These are phyloP conservation scores for Aspergillus awamori DNA, from an alignment of 2,329 filamentous ascomycete species.

Conservation along the genomic window DNA sequence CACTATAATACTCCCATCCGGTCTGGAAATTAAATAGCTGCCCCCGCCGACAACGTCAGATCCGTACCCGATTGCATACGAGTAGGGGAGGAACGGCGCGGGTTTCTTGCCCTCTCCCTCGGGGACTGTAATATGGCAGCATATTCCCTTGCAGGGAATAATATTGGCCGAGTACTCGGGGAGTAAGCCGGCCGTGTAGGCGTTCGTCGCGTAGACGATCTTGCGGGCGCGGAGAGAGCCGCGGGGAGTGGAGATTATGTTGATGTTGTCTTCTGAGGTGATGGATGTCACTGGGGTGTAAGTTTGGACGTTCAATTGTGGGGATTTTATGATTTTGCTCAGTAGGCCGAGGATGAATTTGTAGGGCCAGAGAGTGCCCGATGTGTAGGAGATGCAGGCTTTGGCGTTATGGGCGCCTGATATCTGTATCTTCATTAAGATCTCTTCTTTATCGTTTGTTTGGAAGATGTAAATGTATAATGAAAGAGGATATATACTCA, in stretches of 20 bases:
- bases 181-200: constrained; percentile 75
- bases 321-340: constrained; percentile 55
- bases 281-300: constrained; percentile 50
- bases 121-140: constrained; percentile 39
- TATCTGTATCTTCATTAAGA: constrained; percentile 22
- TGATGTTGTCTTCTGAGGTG: constrained; percentile 40
- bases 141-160: constrained; percentile 71
- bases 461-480: background rate
- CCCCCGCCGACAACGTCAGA: constrained; percentile 55
- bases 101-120: constrained; percentile 20
- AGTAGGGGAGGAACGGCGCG: constrained; percentile 46
- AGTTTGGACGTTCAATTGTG: constrained; percentile 57
- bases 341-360: constrained; percentile 77
- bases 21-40: constrained; percentile 64
- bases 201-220: constrained; percentile 82
- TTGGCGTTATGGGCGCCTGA: constrained; percentile 47
- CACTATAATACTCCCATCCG: constrained; percentile 60
- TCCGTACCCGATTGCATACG: constrained; percentile 59
- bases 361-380: constrained; percentile 62
- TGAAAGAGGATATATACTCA: constrained; percentile 17
- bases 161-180: constrained; percentile 72
- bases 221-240: constrained; percentile 65
- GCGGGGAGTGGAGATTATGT: constrained; percentile 59
- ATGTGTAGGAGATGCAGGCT: constrained; percentile 41
- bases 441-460: background rate